Conservation (phyloP, 2,329 filamentous ascomycete species). For the Penicillium sp. region DNA sequence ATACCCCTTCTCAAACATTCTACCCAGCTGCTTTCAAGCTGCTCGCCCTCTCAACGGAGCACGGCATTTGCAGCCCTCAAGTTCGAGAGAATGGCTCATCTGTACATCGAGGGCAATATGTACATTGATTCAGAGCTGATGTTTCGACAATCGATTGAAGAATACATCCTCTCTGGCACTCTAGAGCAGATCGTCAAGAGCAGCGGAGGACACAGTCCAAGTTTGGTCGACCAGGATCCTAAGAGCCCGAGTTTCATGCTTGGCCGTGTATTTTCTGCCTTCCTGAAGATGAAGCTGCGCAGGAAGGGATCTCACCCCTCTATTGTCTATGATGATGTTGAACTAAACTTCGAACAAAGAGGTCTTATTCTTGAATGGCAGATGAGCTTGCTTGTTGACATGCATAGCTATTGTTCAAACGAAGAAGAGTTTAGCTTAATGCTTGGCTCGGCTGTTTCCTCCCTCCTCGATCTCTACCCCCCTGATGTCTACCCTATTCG, state of each 20-base stretch:
- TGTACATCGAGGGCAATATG: constrained; percentile 41
- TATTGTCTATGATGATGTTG: constrained; percentile 33
- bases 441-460: constrained; percentile 29
- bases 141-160: constrained; percentile 41
- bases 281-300: constrained; percentile 38
- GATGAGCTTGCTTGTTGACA: constrained; percentile 34
- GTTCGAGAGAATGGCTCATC: constrained; percentile 44
- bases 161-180: constrained; percentile 40
- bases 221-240: constrained; percentile 32
- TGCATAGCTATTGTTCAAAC: constrained; percentile 25
- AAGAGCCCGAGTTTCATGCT: constrained; percentile 38
- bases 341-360: constrained; percentile 26
- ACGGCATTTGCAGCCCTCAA: constrained; percentile 45
- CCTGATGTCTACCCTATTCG: constrained; percentile 35
- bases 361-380: constrained; percentile 41
- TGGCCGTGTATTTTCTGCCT: constrained; percentile 37
- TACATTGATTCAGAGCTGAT: constrained; percentile 35
- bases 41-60: constrained; percentile 33
- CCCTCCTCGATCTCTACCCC: constrained; percentile 37
- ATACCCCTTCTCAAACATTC: constrained; percentile 42
- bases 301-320: constrained; percentile 25
- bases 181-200: constrained; percentile 32
- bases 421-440: constrained; percentile 30
- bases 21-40: constrained; percentile 36
- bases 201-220: constrained; percentile 27